Conservation (phyloP, 1,284 basidiomycete species). For the Malassezia caprae region DNA sequence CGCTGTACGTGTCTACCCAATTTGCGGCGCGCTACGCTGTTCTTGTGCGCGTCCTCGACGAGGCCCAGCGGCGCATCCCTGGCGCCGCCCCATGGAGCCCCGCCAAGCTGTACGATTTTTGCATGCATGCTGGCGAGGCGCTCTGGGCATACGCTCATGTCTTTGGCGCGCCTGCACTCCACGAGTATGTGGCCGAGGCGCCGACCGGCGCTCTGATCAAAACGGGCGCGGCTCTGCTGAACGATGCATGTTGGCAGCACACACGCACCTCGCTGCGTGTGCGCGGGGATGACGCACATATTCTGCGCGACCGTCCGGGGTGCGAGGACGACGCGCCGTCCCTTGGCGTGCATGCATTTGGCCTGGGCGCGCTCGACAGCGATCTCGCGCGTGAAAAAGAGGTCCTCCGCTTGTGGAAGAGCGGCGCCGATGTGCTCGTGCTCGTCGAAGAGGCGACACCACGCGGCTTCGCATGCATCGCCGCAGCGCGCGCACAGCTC, state of each 20-base stretch:
- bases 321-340: conserved; percentile 39
- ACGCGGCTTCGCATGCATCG: conserved; percentile 68
- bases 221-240: background rate
- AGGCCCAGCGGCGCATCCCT: conserved; percentile 11
- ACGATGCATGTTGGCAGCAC: background rate
- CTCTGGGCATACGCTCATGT: conserved; percentile 38
- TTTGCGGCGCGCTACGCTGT: conserved; percentile 15
- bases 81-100: conserved; percentile 19
- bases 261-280: conserved; percentile 2
- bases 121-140: conserved; percentile 31
- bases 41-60: conserved; percentile 13
- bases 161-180: conserved; percentile 16
- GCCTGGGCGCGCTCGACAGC: conserved; percentile 63
- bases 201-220: background rate
- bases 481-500: conserved; percentile 70
- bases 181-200: conserved; percentile 10
- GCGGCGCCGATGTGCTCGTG: conserved; percentile 59
- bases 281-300: conserved; percentile 7
- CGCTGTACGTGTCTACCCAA: conserved; percentile 10
- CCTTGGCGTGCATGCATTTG: conserved; percentile 74
- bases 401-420: conserved; percentile 77
- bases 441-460: conserved; percentile 74
- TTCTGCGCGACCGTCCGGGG: background rate
- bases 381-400: conserved; percentile 59
- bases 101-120: conserved; percentile 27